These are phyloP conservation scores for Leishmania gerbilli DNA, from an alignment of 208 protist species.

Conservation along the genomic window DNA sequence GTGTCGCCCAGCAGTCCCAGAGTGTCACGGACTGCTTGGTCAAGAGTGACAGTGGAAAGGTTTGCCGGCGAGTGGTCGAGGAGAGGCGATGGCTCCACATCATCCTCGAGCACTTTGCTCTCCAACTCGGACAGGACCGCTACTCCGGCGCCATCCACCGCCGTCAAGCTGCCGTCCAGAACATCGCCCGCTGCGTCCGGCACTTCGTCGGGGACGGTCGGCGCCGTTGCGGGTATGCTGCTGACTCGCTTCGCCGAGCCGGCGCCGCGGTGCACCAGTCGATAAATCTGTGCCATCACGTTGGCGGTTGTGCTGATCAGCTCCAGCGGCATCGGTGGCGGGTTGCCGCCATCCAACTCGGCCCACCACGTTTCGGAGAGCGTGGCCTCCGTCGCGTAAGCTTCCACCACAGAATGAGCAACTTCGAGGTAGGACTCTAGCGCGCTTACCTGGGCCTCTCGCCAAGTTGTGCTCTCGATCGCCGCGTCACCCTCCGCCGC, in stretches of 20 bases:
- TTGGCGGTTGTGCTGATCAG: slow-evolving; percentile 28
- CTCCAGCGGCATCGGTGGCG: slow-evolving; percentile 16
- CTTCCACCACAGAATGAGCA: neutral
- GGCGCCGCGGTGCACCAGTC: slow-evolving; percentile 9
- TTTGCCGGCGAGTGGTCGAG: neutral
- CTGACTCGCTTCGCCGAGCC: neutral
- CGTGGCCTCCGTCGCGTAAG: slow-evolving; percentile 23
- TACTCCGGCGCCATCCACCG: neutral
- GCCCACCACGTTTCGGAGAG: slow-evolving; percentile 22
- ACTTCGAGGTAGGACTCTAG: slow-evolving; percentile 25
- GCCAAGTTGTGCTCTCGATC: neutral
- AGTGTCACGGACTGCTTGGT: slow-evolving; percentile 12
- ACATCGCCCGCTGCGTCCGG: neutral
- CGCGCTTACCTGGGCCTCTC: slow-evolving; percentile 3
- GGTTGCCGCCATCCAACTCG: neutral
- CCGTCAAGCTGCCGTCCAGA: neutral
- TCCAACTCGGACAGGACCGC: neutral
- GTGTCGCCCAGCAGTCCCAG: slow-evolving; percentile 26
- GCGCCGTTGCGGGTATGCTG: neutral
- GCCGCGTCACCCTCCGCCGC: neutral
- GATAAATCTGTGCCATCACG: slow-evolving; percentile 32
- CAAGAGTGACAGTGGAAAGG: neutral
- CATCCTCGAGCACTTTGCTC: neutral
- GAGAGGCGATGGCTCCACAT: neutral
- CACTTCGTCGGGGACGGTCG: neutral